Evolutionary conservation across 305 asterid genomes (phyloP).

Genomic region (Lippia alba): DNA sequence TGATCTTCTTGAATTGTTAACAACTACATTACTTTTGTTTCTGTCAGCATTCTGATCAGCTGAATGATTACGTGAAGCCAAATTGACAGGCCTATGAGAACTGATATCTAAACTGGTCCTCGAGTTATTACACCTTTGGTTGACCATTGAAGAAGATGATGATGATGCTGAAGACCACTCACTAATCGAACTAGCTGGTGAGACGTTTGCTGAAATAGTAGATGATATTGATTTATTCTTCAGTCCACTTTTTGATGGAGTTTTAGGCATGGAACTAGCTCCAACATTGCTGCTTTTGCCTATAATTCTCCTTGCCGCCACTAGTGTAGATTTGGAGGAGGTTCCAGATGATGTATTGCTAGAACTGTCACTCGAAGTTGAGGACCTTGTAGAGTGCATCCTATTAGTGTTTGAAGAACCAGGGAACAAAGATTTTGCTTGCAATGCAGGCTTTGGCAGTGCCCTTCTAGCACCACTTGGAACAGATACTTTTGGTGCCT

Average conservation of each 20-base stretch:
- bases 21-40: constrained; percentile 40
- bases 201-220: constrained; percentile 59
- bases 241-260: constrained; percentile 56
- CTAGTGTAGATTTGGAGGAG: constrained; percentile 48
- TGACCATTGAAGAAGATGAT: constrained; percentile 67
- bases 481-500: constrained; percentile 53
- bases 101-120: constrained; percentile 68
- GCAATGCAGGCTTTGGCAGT: constrained; percentile 61
- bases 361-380: constrained; percentile 63
- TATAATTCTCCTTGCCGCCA: constrained; percentile 61
- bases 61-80: constrained; percentile 43
- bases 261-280: constrained; percentile 54
- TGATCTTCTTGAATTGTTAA: constrained; percentile 45
- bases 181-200: constrained; percentile 94
- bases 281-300: constrained; percentile 46
- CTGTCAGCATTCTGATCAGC: constrained; percentile 47
- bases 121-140: constrained; percentile 50
- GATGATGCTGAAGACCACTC: constrained; percentile 96
- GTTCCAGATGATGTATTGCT: constrained; percentile 55
- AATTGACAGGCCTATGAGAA: constrained; percentile 64
- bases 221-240: constrained; percentile 56
- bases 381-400: constrained; percentile 59
- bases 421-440: constrained; percentile 53
- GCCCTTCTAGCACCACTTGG: constrained; percentile 55
- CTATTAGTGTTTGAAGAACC: constrained; percentile 52